phyloP scores from a whole-genome alignment of 2,329 filamentous ascomycete genomes.

The Stagonosporopsis cucurbitacearum region DNA sequence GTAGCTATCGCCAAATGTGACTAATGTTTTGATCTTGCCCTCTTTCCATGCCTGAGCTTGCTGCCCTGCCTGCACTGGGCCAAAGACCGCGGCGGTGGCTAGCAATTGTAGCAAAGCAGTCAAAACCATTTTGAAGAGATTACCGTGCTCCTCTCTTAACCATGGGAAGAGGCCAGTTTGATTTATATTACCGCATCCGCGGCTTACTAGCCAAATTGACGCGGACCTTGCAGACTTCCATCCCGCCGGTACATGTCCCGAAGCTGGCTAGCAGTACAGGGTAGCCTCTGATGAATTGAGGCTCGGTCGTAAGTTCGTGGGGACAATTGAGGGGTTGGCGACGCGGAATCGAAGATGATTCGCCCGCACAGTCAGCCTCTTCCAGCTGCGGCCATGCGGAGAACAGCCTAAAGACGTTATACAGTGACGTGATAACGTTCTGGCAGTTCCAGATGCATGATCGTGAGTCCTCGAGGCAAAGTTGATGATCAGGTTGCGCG shows the following conservation, averaged over 20 bases:
- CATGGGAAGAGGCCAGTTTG: slow-evolving; percentile 3
- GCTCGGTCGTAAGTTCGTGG: slow-evolving; percentile 22
- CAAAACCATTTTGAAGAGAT: slow-evolving; percentile 22
- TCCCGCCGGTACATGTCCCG: slow-evolving; percentile 20
- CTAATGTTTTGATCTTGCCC: slow-evolving; percentile 65
- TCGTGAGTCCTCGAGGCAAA: neutral
- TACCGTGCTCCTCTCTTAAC: neutral
- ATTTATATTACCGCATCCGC: slow-evolving; percentile 24
- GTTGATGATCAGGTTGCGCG: neutral
- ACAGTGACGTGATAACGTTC: neutral
- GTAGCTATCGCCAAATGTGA: slow-evolving; percentile 78
- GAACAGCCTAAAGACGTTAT: slow-evolving; percentile 12
- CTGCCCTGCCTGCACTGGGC: slow-evolving; percentile 20
- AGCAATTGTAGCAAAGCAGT: slow-evolving; percentile 23
- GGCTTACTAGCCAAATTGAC: neutral
- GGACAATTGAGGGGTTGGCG: slow-evolving; percentile 20
- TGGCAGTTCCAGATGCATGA: neutral
- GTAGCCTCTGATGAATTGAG: slow-evolving; percentile 20
- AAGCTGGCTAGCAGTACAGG: neutral
- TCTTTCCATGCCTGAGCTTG: slow-evolving; percentile 45
- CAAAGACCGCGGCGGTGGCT: slow-evolving; percentile 29
- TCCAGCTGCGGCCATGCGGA: slow-evolving; percentile 8
- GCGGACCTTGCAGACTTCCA: slow-evolving; percentile 18
- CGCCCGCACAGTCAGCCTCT: slow-evolving; percentile 24
- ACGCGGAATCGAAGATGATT: slow-evolving; percentile 23